Evolutionary conservation across 1,284 basidiomycete genomes (phyloP).

Genomic region (Sanghuangporus sanghuang): DNA sequence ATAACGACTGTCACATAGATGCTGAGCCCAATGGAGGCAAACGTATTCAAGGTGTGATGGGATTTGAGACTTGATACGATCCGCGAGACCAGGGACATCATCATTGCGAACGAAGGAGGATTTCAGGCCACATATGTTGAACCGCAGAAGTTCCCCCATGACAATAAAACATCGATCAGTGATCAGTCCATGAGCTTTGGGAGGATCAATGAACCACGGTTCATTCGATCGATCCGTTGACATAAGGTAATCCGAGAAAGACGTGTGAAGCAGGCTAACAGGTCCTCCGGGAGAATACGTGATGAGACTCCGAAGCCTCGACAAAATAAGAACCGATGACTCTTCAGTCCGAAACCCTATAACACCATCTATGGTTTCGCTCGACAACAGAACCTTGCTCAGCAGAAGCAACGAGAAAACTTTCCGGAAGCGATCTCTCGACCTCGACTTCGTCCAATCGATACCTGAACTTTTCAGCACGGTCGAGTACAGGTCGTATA

Average conservation of each 20-base stretch:
- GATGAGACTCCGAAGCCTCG: not conserved
- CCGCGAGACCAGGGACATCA: not conserved
- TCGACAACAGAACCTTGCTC: not conserved
- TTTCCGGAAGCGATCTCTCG: not conserved
- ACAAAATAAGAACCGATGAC: not conserved
- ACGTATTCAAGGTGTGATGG: not conserved
- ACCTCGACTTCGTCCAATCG: not conserved
- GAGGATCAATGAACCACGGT: not conserved
- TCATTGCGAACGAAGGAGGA: not conserved
- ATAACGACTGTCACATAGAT: not conserved
- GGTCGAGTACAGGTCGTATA: not conserved
- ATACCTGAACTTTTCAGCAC: not conserved
- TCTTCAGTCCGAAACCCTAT: not conserved
- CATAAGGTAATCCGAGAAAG: conserved; percentile 2
- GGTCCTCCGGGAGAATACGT: not conserved
- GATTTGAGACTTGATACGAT: not conserved
- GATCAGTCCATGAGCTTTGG: not conserved
- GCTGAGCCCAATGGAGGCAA: conserved; percentile 3
- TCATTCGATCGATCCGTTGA: not conserved
- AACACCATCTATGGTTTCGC: not conserved
- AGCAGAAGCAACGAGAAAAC: not conserved
- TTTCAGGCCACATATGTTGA: conserved; percentile 9
- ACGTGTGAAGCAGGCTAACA: not conserved
- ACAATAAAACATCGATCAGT: not conserved
- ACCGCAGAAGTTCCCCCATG: not conserved